Base-by-base conservation (phyloP, 1,284 basidiomycete genomes). In the Psilocybe mexicana region DNA sequence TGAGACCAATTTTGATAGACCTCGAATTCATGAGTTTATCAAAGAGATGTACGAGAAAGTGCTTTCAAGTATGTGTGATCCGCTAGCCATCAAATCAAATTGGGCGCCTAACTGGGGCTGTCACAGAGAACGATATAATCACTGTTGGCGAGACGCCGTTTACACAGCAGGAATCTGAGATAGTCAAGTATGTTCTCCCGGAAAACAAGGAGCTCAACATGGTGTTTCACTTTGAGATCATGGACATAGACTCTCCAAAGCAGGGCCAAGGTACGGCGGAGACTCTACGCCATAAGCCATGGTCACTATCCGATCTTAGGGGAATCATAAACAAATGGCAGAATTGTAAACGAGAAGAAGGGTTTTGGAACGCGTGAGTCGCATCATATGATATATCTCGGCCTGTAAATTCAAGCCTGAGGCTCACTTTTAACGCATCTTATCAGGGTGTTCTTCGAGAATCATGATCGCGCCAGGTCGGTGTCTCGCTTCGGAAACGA, bases 81-180 rank as follows among this genome's bases (percentile, higher is more conserved):
- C 11, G 6, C 35, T 62, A 28, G 30, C 43, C 8, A 52, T 26
- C 6, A 6, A 23, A 47, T 10, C 25, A 42, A 38, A 36, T 23
- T 11, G 8, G n/a, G 53, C 8, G 25, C 5, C 30, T n/a, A 33
- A 12, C 23, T 40, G 11, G 14, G 10, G 38, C 6, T n/a, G n/a
- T 8, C 38, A 10, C 60, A 86, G 83, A 76, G 43, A 75, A 81
- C 53, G 77, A 86, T 63, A 69, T 83, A 14, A 83, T 88, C 61
- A 87, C 86, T 10, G 87, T 91, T 8, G 88, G 88, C 47, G 88
- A 90, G 72, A 81, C 80, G 0, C 83, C 85, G 0, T 82, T 81
- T 63, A 83, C 83, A 6, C 78, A 85, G 60, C 75, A 80, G 54
- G 72, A 82, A 12, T 67, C 73, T 11, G 75, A 74, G 50, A 74